Evolutionary conservation across 495 filamentous ascomycete species (phyloP), one percentile per base, ranked within the genome.

Genomic region (Beverwykella pulmonaria): DNA sequence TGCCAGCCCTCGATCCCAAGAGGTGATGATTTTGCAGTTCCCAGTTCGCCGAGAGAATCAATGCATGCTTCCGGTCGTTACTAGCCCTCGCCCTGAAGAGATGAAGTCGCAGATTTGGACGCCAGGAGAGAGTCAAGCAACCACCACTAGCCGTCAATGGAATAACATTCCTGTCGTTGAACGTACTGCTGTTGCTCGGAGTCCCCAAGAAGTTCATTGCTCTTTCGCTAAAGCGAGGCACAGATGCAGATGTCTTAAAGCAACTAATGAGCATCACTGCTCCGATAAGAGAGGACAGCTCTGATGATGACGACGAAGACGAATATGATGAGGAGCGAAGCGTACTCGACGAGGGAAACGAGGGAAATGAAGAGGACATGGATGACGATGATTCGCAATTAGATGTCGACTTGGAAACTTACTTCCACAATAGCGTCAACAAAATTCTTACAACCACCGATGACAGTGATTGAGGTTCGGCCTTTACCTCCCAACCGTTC

Each of bases 351-450:
- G 22, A 47, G 10, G 22, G 4, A 10, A 20, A 57, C 9, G 22
- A 8, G 4, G 23, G 49, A 20, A 25, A 23, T 20, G 23, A 22
- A 2, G 23, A 53, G 12, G 15, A 20, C 49, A 22, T 9, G 12
- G 5, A 34, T 12, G 32, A 50, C 22, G n/a, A 9, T 23, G n/a
- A 50, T n/a, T 23, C 48, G 9, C 9, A 25, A 2, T 2, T 2
- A 7, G 48, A 50, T 2, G 12, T 50, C 7, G 44, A 34, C 6
- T 5, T 6, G 32, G 2, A 53, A 26, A 23, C 12, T 22, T 53
- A 20, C 75, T 25, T 76, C 85, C 29, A 77, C 76, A 0, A 58
- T 73, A n/a, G n/a, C n/a, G n/a, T n/a, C n/a, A n/a, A n/a, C n/a
- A n/a, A n/a, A n/a, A n/a, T n/a, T n/a, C n/a, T n/a, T n/a, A n/a